phyloP scores from a whole-genome alignment of 331 rosid genomes.

The Telfairia occidentalis region DNA sequence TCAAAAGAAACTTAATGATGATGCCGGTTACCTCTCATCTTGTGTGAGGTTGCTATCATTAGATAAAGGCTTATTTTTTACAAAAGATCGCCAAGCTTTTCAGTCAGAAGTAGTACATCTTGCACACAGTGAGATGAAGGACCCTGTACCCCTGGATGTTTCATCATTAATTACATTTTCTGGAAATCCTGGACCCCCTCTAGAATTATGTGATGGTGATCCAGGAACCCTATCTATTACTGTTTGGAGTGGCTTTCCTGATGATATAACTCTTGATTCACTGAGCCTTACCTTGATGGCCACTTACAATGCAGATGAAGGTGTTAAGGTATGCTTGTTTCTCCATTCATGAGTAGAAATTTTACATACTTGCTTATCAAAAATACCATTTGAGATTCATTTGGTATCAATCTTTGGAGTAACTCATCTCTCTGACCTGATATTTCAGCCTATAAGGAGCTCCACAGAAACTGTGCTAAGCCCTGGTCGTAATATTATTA shows the following conservation, averaged over 20 bases:
- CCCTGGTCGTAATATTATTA: conserved; percentile 83
- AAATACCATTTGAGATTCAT: neutral
- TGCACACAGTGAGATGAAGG: conserved; percentile 92
- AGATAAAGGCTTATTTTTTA: conserved; percentile 74
- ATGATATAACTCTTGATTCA: conserved; percentile 88
- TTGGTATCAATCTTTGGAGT: conserved; percentile 15
- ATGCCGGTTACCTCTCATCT: conserved; percentile 93
- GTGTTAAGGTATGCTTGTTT: conserved; percentile 62
- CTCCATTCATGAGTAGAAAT: conserved; percentile 9
- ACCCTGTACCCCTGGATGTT: conserved; percentile 91
- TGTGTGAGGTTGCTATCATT: conserved; percentile 95
- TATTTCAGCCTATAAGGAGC: conserved; percentile 67
- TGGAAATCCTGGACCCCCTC: conserved; percentile 86
- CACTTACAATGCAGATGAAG: conserved; percentile 74
- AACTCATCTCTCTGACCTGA: conserved; percentile 16
- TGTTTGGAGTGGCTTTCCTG: conserved; percentile 97
- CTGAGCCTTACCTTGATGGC: conserved; percentile 82
- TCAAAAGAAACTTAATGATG: conserved; percentile 82
- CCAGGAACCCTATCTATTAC: conserved; percentile 81
- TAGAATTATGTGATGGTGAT: conserved; percentile 88
- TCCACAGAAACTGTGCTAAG: conserved; percentile 62
- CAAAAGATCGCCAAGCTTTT: conserved; percentile 82
- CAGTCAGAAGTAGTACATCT: conserved; percentile 80
- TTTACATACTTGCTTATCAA: neutral
- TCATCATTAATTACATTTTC: conserved; percentile 91